Base-by-base conservation (phyloP, 2,329 filamentous ascomycete genomes). In the Exserohilum rostratum region DNA sequence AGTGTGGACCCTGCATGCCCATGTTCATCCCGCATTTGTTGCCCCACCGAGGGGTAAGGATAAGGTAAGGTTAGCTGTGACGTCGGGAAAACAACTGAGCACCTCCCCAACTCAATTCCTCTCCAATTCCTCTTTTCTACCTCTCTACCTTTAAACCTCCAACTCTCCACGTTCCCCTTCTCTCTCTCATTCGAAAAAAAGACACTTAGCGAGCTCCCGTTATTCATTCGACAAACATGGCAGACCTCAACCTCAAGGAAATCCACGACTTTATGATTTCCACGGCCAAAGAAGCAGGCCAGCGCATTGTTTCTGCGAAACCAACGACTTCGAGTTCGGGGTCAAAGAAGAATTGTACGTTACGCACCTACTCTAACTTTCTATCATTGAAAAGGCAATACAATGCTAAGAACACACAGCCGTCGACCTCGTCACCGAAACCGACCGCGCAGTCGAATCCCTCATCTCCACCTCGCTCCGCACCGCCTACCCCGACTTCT, bases 341-440 rank as follows among this genome's bases (percentile, higher is more conserved):
- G 20, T 74, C 72, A 20, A 82, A 82, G 64, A 81, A 81, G 74
- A 82, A 82, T 59, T 79, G 76, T 77, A 58, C 44, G 64, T 56
- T 22, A 1, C 1, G 1, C 31, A 5, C n/a, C 4, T n/a, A n/a
- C n/a, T n/a, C n/a, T n/a, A n/a, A n/a, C n/a, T n/a, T n/a, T n/a
- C n/a, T n/a, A n/a, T n/a, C n/a, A n/a, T n/a, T n/a, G n/a, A n/a
- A n/a, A n/a, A n/a, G n/a, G n/a, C n/a, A n/a, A n/a, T n/a, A n/a
- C n/a, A n/a, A n/a, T n/a, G n/a, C n/a, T n/a, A n/a, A n/a, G n/a
- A n/a, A 25, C 7, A 7, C 0, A 10, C 42, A 83, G 82, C 82
- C 48, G 83, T 83, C 54, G 85, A 87, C 66, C 78, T 87, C 30
- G 85, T 87, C 15, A 87, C 85, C 6, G 83, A 87, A 73, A 87